phyloP scores from a whole-genome alignment of 108 stramenopile genomes.

The Cyclostephanos invisitatus region DNA sequence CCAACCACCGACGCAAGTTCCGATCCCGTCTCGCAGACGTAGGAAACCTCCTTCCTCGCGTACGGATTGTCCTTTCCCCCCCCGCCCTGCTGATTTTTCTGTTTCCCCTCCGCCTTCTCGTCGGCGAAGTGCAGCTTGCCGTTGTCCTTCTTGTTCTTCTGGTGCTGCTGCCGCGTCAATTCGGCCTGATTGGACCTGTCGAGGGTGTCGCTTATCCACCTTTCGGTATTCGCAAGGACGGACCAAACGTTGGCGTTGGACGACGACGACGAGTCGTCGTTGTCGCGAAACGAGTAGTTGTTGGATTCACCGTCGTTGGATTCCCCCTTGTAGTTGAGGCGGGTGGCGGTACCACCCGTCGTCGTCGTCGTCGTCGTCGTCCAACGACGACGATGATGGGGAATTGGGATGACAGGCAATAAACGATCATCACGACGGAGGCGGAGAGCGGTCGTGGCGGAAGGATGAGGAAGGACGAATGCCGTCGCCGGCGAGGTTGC shows the following conservation, averaged over 20 bases:
- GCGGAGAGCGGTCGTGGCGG: too few species aligned
- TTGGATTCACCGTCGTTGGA: neutral
- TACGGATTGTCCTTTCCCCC: constrained; percentile 57
- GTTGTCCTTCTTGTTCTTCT: constrained; percentile 4
- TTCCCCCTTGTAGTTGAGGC: neutral
- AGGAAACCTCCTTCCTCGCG: constrained; percentile 76
- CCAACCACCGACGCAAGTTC: constrained; percentile 61
- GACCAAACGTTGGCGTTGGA: constrained; percentile 56
- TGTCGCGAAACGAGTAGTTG: neutral
- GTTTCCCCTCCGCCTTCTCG: constrained; percentile 18
- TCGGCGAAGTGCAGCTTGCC: constrained; percentile 31
- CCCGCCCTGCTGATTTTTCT: neutral
- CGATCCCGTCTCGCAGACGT: constrained; percentile 68
- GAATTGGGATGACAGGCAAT: too few species aligned
- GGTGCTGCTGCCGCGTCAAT: constrained; percentile 7
- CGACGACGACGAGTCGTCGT: neutral
- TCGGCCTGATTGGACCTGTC: constrained; percentile 42
- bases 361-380: too few species aligned
- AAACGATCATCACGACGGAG: too few species aligned
- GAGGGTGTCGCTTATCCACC: constrained; percentile 74
- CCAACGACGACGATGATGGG: too few species aligned
- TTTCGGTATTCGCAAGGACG: constrained; percentile 73
- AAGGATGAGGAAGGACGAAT: too few species aligned
- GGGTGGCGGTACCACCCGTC: neutral
- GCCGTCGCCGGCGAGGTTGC: too few species aligned